phyloP scores from a whole-genome alignment of 495 filamentous ascomycete species.

The Lindgomyces ingoldianus region DNA sequence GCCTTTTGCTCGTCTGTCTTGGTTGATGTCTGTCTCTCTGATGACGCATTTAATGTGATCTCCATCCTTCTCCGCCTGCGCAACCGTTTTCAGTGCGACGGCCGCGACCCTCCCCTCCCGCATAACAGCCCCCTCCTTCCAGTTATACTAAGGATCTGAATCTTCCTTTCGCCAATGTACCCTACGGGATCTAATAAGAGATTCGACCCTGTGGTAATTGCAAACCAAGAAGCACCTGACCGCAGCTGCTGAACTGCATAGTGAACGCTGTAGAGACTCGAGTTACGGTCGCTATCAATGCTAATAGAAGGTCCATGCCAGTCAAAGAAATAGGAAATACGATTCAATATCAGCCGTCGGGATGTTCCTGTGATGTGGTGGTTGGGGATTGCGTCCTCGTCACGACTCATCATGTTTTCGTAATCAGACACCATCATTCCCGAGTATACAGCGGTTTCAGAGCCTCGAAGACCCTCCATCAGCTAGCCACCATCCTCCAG shows the following conservation, averaged over 20 bases:
- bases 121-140: too few species aligned
- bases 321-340: constrained; percentile 31
- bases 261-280: constrained; percentile 24
- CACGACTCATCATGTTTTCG: neutral
- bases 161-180: neutral
- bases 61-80: constrained; percentile 49
- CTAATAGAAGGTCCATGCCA: constrained; percentile 20
- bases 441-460: too few species aligned
- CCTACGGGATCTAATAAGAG: constrained; percentile 2
- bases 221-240: neutral
- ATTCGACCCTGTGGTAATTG: constrained; percentile 5
- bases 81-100: constrained; percentile 50
- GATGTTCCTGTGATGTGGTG: constrained; percentile 8
- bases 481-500: constrained; percentile 18
- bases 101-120: too few species aligned
- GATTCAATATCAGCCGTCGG: constrained; percentile 14
- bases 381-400: neutral
- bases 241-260: constrained; percentile 10
- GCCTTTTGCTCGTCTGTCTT: constrained; percentile 16
- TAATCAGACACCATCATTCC: too few species aligned
- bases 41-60: constrained; percentile 28
- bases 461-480: too few species aligned
- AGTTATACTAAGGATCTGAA: too few species aligned
- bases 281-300: constrained; percentile 29
- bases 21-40: constrained; percentile 17